These are phyloP conservation scores for Lupinus albus DNA, from an alignment of 306 rosid species.

Conservation along the genomic window DNA sequence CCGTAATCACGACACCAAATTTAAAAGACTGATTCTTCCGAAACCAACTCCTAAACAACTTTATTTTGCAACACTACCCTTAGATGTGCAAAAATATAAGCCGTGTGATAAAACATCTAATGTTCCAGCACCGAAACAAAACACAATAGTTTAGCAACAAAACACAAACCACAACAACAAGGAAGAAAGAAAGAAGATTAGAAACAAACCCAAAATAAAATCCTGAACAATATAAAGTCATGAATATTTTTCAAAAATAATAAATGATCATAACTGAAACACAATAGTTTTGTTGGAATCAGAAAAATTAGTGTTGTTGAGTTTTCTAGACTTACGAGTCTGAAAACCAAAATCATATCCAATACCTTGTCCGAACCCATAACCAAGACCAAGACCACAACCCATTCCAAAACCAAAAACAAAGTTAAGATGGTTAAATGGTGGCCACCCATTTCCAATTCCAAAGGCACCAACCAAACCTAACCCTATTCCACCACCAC, in stretches of 20 bases:
- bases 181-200: too few relatives aligned
- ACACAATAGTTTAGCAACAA: too few relatives aligned
- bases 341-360: constrained; percentile 42
- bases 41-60: too few relatives aligned
- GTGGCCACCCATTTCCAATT: constrained; percentile 44
- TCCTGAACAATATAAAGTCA: too few relatives aligned
- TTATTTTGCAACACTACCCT: too few relatives aligned
- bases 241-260: neutral
- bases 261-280: constrained; percentile 39
- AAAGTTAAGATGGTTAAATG: constrained; percentile 43
- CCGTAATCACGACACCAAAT: too few relatives aligned
- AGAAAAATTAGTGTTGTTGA: constrained; percentile 24
- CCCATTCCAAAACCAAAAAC: constrained; percentile 53
- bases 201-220: too few relatives aligned
- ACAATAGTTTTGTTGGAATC: constrained; percentile 48
- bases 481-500: constrained; percentile 52
- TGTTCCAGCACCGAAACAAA: too few relatives aligned
- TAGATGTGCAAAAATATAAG: too few relatives aligned
- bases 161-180: too few relatives aligned
- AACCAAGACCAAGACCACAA: constrained; percentile 53
- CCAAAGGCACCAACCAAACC: constrained; percentile 53
- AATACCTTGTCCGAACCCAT: constrained; percentile 56
- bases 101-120: too few relatives aligned
- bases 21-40: too few relatives aligned
- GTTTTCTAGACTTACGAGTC: constrained; percentile 40